Percentiles rank a stretch among this genome's conserved stretches.
Evolutionary conservation across 2,329 filamentous ascomycete species (phyloP).

Genomic region (Colletotrichum paranaense): DNA sequence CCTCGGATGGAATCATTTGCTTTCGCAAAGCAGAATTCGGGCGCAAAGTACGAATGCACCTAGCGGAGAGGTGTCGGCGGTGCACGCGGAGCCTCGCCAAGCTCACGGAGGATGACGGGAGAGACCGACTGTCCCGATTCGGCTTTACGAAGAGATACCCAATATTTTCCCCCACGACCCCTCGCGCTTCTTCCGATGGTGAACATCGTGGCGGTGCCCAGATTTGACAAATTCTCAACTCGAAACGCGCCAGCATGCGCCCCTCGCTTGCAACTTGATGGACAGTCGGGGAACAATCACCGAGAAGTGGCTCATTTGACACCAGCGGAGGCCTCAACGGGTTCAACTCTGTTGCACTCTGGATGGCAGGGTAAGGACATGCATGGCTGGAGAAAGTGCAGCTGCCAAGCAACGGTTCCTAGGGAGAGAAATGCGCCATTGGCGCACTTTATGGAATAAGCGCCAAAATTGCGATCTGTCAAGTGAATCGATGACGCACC

Average conservation of each 20-base stretch:
- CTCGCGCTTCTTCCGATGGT: neutral
- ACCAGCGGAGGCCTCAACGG: constrained; percentile 21
- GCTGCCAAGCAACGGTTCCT: constrained; percentile 7
- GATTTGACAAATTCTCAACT: neutral
- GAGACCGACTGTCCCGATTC: neutral
- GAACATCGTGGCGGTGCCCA: neutral
- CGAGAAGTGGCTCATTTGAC: neutral
- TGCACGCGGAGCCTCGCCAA: neutral
- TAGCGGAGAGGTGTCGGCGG: neutral
- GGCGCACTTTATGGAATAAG: neutral
- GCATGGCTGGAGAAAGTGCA: neutral
- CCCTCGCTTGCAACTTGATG: neutral
- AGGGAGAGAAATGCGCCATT: constrained; percentile 10
- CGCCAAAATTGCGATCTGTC: constrained; percentile 29
- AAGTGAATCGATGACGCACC: constrained; percentile 31
- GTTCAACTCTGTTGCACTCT: neutral
- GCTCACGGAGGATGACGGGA: neutral
- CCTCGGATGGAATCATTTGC: neutral
- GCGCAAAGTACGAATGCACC: neutral
- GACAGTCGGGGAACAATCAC: neutral
- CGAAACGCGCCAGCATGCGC: neutral
- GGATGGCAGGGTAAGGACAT: neutral
- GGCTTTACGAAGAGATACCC: constrained; percentile 29
- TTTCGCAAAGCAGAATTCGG: neutral
- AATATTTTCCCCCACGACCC: neutral